A percentile compares a stretch with the other conserved stretches of the same genome.
phyloP scores from a whole-genome alignment of 164 flowering plant species.

The Nymphaea thermarum region DNA sequence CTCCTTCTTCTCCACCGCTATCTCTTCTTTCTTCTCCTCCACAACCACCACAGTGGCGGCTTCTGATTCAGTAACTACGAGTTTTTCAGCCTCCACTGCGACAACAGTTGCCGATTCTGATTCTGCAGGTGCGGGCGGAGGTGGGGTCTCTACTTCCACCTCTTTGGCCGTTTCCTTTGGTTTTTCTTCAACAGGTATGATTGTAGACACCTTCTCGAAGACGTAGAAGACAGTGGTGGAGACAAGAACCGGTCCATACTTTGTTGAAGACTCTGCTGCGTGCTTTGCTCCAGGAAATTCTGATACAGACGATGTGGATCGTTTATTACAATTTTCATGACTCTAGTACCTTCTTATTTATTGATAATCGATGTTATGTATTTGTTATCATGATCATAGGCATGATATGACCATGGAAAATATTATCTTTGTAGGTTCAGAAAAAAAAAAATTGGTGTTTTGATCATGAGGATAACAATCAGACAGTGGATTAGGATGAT shows the following conservation, averaged over 20 bases:
- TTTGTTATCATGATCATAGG: background rate
- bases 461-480: too few species aligned
- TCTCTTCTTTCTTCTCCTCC: conserved; percentile 2
- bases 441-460: background rate
- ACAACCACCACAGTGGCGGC: conserved; percentile 8
- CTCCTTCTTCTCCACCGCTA: conserved; percentile 3
- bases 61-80: conserved; percentile 18
- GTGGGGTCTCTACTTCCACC: conserved; percentile 1
- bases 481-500: too few species aligned
- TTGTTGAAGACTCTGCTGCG: conserved; percentile 43
- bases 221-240: conserved; percentile 58
- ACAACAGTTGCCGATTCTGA: conserved; percentile 24
- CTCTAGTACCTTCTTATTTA: background rate
- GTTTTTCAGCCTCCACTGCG: conserved; percentile 21
- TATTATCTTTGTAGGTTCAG: background rate
- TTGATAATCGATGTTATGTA: background rate
- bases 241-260: conserved; percentile 37
- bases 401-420: background rate
- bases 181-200: conserved; percentile 36
- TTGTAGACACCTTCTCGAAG: conserved; percentile 70
- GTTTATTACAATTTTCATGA: background rate
- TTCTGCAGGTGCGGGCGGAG: background rate
- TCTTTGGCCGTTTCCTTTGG: conserved; percentile 6
- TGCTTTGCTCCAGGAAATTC: conserved; percentile 75
- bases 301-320: conserved; percentile 5